Evolutionary conservation across 495 filamentous ascomycete genomes (phyloP).

Genomic region (Platismatia glauca): DNA sequence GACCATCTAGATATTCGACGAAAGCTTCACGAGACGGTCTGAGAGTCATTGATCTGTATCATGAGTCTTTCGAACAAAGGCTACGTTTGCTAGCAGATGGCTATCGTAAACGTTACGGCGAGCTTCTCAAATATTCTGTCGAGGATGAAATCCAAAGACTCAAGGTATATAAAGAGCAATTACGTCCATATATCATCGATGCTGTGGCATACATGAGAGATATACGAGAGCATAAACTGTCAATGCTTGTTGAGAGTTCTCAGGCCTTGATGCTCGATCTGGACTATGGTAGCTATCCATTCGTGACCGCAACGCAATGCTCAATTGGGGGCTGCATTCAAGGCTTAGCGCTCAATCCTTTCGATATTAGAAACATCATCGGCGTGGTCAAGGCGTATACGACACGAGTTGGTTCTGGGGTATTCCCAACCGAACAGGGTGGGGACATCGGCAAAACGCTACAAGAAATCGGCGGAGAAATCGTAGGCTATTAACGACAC

Average conservation of each 20-base stretch:
- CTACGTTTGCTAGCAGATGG: slow-evolving; percentile 54
- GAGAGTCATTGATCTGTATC: slow-evolving; percentile 66
- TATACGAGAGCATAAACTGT: slow-evolving; percentile 47
- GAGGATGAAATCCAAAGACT: slow-evolving; percentile 70
- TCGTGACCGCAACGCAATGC: slow-evolving; percentile 58
- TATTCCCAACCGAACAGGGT: slow-evolving; percentile 72
- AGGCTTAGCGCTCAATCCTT: slow-evolving; percentile 47
- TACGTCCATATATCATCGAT: slow-evolving; percentile 65
- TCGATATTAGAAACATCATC: slow-evolving; percentile 52
- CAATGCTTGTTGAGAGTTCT: slow-evolving; percentile 78
- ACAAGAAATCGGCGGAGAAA: slow-evolving; percentile 53
- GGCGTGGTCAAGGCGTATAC: slow-evolving; percentile 75
- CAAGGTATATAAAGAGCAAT: slow-evolving; percentile 56
- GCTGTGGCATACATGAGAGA: slow-evolving; percentile 48
- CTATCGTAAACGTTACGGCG: slow-evolving; percentile 67
- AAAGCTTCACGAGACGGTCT: slow-evolving; percentile 72
- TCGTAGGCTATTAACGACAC: slow-evolving; percentile 20
- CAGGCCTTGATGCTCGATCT: slow-evolving; percentile 76
- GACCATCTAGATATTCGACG: slow-evolving; percentile 53
- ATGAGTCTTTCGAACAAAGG: slow-evolving; percentile 66
- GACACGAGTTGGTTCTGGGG: slow-evolving; percentile 61
- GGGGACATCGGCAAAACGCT: slow-evolving; percentile 48
- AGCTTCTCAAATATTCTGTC: slow-evolving; percentile 62
- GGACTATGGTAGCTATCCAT: slow-evolving; percentile 75
- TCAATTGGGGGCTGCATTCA: slow-evolving; percentile 59